A percentile compares a stretch with the other conserved stretches of the same genome.
phyloP scores from a whole-genome alignment of 164 flowering plant species.

The Warburgia ugandensis region DNA sequence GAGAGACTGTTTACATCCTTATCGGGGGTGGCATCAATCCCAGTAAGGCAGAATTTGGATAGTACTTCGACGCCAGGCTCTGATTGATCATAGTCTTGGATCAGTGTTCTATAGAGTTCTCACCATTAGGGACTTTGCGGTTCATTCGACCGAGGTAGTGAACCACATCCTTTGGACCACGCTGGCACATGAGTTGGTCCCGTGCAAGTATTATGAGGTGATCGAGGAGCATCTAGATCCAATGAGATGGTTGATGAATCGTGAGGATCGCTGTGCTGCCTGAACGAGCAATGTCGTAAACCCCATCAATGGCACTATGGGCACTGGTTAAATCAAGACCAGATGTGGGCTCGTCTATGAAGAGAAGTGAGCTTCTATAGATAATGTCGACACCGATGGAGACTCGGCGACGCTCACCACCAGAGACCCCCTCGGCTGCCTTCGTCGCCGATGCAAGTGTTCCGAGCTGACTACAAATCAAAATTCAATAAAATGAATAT shows the following conservation, averaged over 20 bases:
- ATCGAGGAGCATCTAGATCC: constrained; percentile 54
- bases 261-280: constrained; percentile 78
- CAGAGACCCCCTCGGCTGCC: constrained; percentile 69
- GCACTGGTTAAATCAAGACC: constrained; percentile 80
- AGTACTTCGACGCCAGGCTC: constrained; percentile 47
- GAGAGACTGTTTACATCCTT: too few relatives aligned
- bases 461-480: constrained; percentile 33
- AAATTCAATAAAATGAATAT: background rate
- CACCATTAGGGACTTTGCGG: constrained; percentile 49
- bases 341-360: constrained; percentile 71
- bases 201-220: constrained; percentile 61
- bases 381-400: constrained; percentile 73
- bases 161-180: constrained; percentile 47
- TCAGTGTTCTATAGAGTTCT: constrained; percentile 52
- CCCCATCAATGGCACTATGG: constrained; percentile 56
- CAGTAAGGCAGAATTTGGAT: constrained; percentile 52
- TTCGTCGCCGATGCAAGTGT: constrained; percentile 73
- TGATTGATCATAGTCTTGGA: constrained; percentile 62
- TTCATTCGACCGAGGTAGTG: constrained; percentile 49
- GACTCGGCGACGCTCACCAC: constrained; percentile 69
- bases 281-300: constrained; percentile 52
- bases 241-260: constrained; percentile 60
- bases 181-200: constrained; percentile 66
- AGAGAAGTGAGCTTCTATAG: constrained; percentile 58
- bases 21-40: constrained; percentile 47